A percentile compares a stretch with the other conserved stretches of the same genome.
Evolutionary conservation across 2,329 filamentous ascomycete species (phyloP).

Genomic region (Incumbomyces lentus): DNA sequence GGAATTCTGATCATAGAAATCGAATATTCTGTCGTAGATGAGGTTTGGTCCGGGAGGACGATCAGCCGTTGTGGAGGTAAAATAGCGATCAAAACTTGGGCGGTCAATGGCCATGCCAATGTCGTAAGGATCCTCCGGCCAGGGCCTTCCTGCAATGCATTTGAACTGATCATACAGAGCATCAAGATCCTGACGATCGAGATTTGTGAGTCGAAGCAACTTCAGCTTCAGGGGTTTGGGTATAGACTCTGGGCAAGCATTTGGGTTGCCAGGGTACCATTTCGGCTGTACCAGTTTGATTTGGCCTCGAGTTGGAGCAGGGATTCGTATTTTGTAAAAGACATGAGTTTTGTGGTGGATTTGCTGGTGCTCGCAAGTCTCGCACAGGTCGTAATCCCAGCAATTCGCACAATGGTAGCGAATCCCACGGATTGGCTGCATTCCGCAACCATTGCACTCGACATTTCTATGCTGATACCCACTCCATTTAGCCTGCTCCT

Average conservation of each 20-base stretch:
- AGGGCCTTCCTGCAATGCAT: constrained; percentile 79
- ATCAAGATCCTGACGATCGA: constrained; percentile 80
- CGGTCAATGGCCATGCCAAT: constrained; percentile 79
- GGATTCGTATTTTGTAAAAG: constrained; percentile 91
- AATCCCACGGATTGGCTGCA: constrained; percentile 80
- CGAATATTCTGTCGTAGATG: constrained; percentile 92
- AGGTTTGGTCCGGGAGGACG: constrained; percentile 72
- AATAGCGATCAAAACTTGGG: constrained; percentile 81
- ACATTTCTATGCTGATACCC: constrained; percentile 89
- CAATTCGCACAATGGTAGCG: constrained; percentile 94
- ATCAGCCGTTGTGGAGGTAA: constrained; percentile 74
- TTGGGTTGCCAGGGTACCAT: constrained; percentile 82
- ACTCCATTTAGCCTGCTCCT: constrained; percentile 79
- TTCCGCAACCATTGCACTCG: constrained; percentile 79
- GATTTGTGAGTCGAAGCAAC: constrained; percentile 60
- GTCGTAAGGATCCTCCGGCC: constrained; percentile 67
- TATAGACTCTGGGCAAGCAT: constrained; percentile 57
- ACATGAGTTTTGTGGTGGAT: constrained; percentile 84
- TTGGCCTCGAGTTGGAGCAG: constrained; percentile 54
- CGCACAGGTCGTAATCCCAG: constrained; percentile 89
- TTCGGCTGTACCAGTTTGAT: constrained; percentile 71
- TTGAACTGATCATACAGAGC: constrained; percentile 96
- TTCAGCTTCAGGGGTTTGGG: constrained; percentile 56
- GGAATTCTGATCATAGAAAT: constrained; percentile 85
- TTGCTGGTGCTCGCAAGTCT: constrained; percentile 65